Evolutionary conservation across 2,329 filamentous ascomycete species (phyloP).

Genomic region (Zymoseptoria crescenta): DNA sequence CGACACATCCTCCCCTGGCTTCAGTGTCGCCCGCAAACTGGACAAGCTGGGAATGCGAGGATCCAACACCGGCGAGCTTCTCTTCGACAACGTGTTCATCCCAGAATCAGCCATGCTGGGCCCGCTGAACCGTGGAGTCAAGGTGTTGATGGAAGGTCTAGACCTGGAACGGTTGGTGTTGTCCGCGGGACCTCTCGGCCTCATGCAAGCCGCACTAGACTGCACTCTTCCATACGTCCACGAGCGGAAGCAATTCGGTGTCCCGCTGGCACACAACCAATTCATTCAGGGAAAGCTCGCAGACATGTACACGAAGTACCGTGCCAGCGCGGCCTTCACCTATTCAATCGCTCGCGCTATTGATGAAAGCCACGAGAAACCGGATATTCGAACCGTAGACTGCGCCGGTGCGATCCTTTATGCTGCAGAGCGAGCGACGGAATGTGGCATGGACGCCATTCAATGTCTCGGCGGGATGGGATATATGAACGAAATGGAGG

Average conservation of each 20-base stretch:
- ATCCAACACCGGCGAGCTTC: constrained; percentile 88
- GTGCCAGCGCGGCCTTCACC: constrained; percentile 77
- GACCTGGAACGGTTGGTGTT: constrained; percentile 91
- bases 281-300: constrained; percentile 86
- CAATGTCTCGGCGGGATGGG: constrained; percentile 93
- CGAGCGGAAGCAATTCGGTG: constrained; percentile 78
- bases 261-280: constrained; percentile 84
- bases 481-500: constrained; percentile 91
- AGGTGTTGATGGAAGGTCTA: constrained; percentile 90
- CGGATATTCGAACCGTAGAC: constrained; percentile 70
- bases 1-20: constrained; percentile 63
- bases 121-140: constrained; percentile 69
- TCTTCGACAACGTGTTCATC: constrained; percentile 87
- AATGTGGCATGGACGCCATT: constrained; percentile 78
- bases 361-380: constrained; percentile 50
- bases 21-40: constrained; percentile 80
- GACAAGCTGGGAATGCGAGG: constrained; percentile 99
- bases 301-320: constrained; percentile 94
- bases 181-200: constrained; percentile 78
- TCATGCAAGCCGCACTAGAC: constrained; percentile 90
- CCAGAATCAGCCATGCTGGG: constrained; percentile 76
- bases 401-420: constrained; percentile 92
- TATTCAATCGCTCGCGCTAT: constrained; percentile 72
- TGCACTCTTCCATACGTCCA: constrained; percentile 83
- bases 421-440: constrained; percentile 81